Percentiles rank a stretch among this genome's conserved stretches.
Evolutionary conservation across 1,284 basidiomycete genomes (phyloP).

Genomic region (Malassezia equina): DNA sequence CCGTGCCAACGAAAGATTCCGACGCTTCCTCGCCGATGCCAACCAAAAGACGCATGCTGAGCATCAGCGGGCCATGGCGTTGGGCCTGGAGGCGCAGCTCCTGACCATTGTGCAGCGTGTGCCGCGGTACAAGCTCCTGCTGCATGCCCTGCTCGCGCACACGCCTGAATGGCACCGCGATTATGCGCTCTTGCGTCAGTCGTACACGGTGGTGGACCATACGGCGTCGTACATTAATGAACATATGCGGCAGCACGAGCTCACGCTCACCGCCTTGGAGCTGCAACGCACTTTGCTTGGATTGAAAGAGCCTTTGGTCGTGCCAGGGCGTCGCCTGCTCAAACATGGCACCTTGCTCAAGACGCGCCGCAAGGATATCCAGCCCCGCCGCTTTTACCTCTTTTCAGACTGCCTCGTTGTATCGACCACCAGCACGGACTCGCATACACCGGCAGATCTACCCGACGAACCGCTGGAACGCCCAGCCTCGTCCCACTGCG

Average conservation of each 20-base stretch:
- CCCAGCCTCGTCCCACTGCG: slow-evolving; percentile 55
- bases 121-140: slow-evolving; percentile 40
- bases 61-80: slow-evolving; percentile 30
- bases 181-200: slow-evolving; percentile 22
- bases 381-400: slow-evolving; percentile 43
- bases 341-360: slow-evolving; percentile 39
- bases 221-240: slow-evolving; percentile 44
- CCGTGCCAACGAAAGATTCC: slow-evolving; percentile 34
- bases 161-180: slow-evolving; percentile 38
- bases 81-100: slow-evolving; percentile 44
- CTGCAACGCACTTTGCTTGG: slow-evolving; percentile 37
- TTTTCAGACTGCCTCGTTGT: slow-evolving; percentile 46
- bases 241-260: slow-evolving; percentile 44
- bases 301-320: slow-evolving; percentile 37
- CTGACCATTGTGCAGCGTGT: slow-evolving; percentile 46
- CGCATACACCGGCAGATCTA: slow-evolving; percentile 60
- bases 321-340: slow-evolving; percentile 38
- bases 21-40: slow-evolving; percentile 32
- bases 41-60: slow-evolving; percentile 20
- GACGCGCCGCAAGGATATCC: slow-evolving; percentile 42
- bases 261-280: slow-evolving; percentile 38
- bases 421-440: slow-evolving; percentile 35
- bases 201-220: slow-evolving; percentile 33
- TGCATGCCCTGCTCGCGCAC: slow-evolving; percentile 35
- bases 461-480: slow-evolving; percentile 55